phyloP scores from a whole-genome alignment of 2,329 filamentous ascomycete genomes.

The Cordyceps pruinosa region DNA sequence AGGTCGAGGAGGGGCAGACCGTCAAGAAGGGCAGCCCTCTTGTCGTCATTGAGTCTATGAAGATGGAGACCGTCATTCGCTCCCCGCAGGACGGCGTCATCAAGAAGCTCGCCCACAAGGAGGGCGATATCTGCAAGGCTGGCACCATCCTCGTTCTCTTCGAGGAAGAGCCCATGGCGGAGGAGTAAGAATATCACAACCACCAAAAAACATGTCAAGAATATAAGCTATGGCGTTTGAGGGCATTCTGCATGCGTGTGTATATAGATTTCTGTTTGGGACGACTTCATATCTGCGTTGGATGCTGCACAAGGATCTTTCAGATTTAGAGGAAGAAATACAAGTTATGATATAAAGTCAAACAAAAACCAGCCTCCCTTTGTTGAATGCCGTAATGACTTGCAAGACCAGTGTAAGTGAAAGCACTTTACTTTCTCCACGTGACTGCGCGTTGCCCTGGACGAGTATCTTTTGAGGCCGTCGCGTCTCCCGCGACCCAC shows the following conservation, averaged over 20 bases:
- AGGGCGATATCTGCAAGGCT: constrained; percentile 73
- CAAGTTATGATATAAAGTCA: background rate
- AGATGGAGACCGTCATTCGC: constrained; percentile 81
- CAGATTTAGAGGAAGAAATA: constrained; percentile 5
- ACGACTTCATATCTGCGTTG: constrained; percentile 2
- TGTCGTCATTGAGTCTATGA: constrained; percentile 87
- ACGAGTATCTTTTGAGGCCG: background rate
- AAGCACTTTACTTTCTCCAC: background rate
- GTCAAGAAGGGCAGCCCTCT: constrained; percentile 83
- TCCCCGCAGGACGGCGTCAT: constrained; percentile 67
- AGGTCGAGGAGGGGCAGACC: constrained; percentile 71
- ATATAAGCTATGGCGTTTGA: constrained; percentile 11
- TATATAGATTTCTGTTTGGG: constrained; percentile 11
- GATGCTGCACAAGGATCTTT: background rate
- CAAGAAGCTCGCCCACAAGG: constrained; percentile 65
- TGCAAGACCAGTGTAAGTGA: background rate
- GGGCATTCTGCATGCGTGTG: constrained; percentile 10
- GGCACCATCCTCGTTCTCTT: constrained; percentile 70
- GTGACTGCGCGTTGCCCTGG: constrained; percentile 2
- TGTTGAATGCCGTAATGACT: background rate
- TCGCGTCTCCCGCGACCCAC: constrained; percentile 12
- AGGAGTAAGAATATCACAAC: constrained; percentile 15
- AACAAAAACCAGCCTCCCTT: background rate
- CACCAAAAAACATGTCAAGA: background rate
- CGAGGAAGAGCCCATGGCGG: constrained; percentile 41